These are phyloP conservation scores for Fusarium pilosicola DNA, from an alignment of 2,329 filamentous ascomycete species.

Conservation along the genomic window DNA sequence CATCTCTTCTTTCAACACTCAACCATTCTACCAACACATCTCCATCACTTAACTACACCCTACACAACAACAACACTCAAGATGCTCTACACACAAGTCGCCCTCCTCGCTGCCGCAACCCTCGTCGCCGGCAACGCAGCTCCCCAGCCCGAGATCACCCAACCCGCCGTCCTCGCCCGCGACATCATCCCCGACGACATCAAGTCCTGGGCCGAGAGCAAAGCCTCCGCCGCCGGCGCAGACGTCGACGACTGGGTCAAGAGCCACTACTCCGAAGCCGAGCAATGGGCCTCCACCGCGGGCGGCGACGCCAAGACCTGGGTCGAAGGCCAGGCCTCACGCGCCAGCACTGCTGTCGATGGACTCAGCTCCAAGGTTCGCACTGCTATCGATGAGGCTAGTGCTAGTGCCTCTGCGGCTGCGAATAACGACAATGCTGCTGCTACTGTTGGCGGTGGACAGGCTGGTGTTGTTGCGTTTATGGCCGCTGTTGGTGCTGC, in stretches of 20 bases:
- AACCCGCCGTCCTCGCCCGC: conserved; percentile 22
- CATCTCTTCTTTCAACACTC: neutral
- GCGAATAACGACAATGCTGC: conserved; percentile 33
- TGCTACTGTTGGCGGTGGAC: neutral
- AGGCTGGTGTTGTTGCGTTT: conserved; percentile 30
- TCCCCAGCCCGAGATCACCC: conserved; percentile 21
- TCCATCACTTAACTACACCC: neutral
- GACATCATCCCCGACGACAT: conserved; percentile 32
- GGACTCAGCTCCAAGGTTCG: conserved; percentile 15
- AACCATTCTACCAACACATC: neutral
- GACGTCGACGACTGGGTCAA: conserved; percentile 18
- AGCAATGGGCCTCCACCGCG: conserved; percentile 9
- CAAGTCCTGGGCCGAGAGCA: conserved; percentile 24
- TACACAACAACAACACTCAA: neutral
- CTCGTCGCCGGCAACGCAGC: conserved; percentile 29
- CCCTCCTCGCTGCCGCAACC: conserved; percentile 34
- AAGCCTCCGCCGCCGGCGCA: conserved; percentile 2
- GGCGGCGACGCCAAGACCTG: conserved; percentile 21
- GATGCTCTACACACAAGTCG: conserved; percentile 42
- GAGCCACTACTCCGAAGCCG: conserved; percentile 17
- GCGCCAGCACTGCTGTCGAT: conserved; percentile 20
- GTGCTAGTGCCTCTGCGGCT: conserved; percentile 9
- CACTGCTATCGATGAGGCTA: conserved; percentile 21
- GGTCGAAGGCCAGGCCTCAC: neutral
- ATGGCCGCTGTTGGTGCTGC: conserved; percentile 40